A percentile compares a stretch with the other conserved stretches of the same genome.
Evolutionary conservation across 495 filamentous ascomycete species (phyloP).

Genomic region (Hypoxylon intermedium): DNA sequence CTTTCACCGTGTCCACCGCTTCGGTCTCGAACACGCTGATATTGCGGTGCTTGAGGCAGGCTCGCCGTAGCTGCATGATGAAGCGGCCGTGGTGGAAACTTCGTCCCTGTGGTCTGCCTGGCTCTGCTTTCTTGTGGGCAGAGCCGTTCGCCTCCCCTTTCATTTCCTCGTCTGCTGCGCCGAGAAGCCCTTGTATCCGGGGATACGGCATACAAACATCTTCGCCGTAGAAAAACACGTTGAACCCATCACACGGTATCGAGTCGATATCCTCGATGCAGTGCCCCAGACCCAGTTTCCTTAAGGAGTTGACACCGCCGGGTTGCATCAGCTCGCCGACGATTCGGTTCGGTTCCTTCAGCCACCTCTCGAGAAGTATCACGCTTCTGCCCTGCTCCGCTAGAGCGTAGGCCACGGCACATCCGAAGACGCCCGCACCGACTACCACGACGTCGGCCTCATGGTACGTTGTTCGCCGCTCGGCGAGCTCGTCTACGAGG

Average conservation of each 20-base stretch:
- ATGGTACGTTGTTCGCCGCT: slow-evolving; percentile 52
- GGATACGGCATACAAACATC: slow-evolving; percentile 82
- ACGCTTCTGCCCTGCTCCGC: slow-evolving; percentile 87
- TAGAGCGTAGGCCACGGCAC: slow-evolving; percentile 82
- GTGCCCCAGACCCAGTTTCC: slow-evolving; percentile 76
- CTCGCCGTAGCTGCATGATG: slow-evolving; percentile 74
- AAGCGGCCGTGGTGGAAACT: slow-evolving; percentile 87
- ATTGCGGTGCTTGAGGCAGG: slow-evolving; percentile 70
- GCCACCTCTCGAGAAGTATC: slow-evolving; percentile 83
- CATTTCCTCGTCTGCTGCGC: not conserved
- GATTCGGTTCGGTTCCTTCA: slow-evolving; percentile 95
- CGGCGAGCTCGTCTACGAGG: slow-evolving; percentile 45
- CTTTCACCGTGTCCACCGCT: slow-evolving; percentile 66
- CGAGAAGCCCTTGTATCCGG: slow-evolving; percentile 39
- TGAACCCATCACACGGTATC: slow-evolving; percentile 80
- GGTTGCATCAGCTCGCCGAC: slow-evolving; percentile 96
- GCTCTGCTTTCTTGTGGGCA: slow-evolving; percentile 32
- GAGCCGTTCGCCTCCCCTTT: slow-evolving; percentile 20
- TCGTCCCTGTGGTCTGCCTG: slow-evolving; percentile 65
- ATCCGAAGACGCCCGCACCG: slow-evolving; percentile 88
- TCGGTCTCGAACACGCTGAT: slow-evolving; percentile 78
- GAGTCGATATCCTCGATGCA: slow-evolving; percentile 93
- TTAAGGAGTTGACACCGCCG: slow-evolving; percentile 82
- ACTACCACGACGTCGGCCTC: slow-evolving; percentile 83
- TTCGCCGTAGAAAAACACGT: slow-evolving; percentile 81